phyloP scores from a whole-genome alignment of 2,329 filamentous ascomycete genomes.

The Colletotrichum godetiae region DNA sequence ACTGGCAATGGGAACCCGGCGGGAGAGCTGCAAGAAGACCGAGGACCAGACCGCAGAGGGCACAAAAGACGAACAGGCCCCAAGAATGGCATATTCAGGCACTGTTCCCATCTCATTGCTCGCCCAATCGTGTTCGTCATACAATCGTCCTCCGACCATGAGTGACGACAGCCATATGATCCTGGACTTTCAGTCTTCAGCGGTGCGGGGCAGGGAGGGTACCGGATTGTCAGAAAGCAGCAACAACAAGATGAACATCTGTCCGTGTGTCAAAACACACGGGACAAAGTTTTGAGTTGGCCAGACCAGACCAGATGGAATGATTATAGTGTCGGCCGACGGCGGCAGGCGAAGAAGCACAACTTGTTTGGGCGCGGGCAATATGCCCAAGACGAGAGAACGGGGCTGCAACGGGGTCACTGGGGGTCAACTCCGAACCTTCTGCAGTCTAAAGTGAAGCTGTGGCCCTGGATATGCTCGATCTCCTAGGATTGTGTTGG shows the following conservation, averaged over 20 bases:
- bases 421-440: neutral
- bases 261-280: neutral
- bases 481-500: neutral
- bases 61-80: slow-evolving; percentile 2
- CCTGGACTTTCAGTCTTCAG: neutral
- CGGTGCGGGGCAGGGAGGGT: slow-evolving; percentile 5
- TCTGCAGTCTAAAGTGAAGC: neutral
- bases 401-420: neutral
- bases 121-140: neutral
- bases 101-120: neutral
- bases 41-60: slow-evolving; percentile 1
- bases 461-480: neutral
- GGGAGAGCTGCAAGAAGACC: slow-evolving; percentile 16
- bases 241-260: neutral
- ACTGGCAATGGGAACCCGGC: slow-evolving; percentile 5
- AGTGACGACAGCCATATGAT: neutral
- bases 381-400: neutral
- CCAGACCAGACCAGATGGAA: neutral
- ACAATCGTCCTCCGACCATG: neutral
- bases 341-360: neutral
- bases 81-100: neutral
- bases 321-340: neutral
- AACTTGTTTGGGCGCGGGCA: neutral
- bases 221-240: slow-evolving; percentile 2
- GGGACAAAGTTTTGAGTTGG: neutral